A percentile compares a stretch with the other conserved stretches of the same genome.
Conservation (phyloP, 768 basidiomycete genomes). For the Pisolithus tinctorius region DNA sequence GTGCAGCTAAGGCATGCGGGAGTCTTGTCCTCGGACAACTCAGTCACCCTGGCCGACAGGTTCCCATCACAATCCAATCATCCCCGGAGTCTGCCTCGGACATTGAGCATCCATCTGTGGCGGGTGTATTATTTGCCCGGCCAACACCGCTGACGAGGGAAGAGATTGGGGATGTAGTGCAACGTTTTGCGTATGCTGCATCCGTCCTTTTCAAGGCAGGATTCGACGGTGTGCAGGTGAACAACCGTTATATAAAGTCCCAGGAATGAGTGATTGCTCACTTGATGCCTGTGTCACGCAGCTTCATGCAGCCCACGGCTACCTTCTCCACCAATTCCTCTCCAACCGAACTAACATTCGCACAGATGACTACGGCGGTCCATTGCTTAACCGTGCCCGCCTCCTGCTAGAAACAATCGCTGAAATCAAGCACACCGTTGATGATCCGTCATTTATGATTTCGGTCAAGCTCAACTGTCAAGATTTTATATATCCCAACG, state of each 20-base stretch:
- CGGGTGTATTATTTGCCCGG: conserved; percentile 25
- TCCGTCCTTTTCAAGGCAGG: conserved; percentile 48
- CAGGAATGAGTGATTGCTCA: neutral
- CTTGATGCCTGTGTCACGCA: conserved; percentile 4
- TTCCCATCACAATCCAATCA: conserved; percentile 29
- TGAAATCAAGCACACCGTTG: conserved; percentile 36
- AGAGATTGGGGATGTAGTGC: conserved; percentile 45
- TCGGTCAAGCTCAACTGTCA: conserved; percentile 30
- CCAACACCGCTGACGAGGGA: conserved; percentile 33
- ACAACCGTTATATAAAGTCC: neutral
- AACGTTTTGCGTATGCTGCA: conserved; percentile 49
- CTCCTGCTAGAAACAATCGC: conserved; percentile 42
- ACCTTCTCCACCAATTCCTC: conserved; percentile 42
- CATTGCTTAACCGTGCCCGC: conserved; percentile 42
- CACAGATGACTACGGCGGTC: conserved; percentile 53
- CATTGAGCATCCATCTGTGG: conserved; percentile 27
- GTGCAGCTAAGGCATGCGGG: conserved; percentile 25
- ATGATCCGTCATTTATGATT: conserved; percentile 21
- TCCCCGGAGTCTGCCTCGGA: conserved; percentile 30
- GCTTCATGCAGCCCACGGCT: conserved; percentile 41
- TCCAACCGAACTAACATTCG: conserved; percentile 39
- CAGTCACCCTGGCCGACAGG: conserved; percentile 29
- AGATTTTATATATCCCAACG: conserved; percentile 15
- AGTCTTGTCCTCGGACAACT: conserved; percentile 27
- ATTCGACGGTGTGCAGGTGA: conserved; percentile 59